Conservation (phyloP, 768 basidiomycete species). For the Auriscalpium orientale region DNA sequence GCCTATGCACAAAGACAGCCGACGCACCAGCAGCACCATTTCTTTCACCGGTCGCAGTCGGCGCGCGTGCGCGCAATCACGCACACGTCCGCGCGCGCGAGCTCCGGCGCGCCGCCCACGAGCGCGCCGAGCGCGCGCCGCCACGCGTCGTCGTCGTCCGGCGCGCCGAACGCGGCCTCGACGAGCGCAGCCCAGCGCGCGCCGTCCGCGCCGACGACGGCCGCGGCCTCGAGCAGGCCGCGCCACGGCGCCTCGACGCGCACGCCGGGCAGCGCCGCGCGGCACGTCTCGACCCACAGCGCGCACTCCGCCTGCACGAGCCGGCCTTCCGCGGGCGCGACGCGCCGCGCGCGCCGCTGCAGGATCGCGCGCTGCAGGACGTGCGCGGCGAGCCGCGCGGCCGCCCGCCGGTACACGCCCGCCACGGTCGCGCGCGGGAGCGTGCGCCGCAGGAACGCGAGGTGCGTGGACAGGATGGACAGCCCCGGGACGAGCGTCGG, state of each 20-base stretch:
- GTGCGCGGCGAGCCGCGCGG: slow-evolving; percentile 63
- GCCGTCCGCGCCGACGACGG: slow-evolving; percentile 56
- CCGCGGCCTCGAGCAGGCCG: slow-evolving; percentile 60
- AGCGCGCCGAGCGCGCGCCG: too few species aligned
- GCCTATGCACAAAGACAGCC: too few species aligned
- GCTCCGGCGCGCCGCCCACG: slow-evolving; percentile 48
- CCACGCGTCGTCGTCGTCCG: neutral
- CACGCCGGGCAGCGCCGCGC: slow-evolving; percentile 42
- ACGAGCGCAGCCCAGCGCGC: slow-evolving; percentile 41
- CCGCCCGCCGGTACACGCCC: slow-evolving; percentile 66
- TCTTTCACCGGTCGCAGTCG: slow-evolving; percentile 26
- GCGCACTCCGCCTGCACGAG: slow-evolving; percentile 64
- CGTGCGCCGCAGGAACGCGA: slow-evolving; percentile 56
- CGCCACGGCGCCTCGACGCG: slow-evolving; percentile 74
- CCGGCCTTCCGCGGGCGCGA: slow-evolving; percentile 53
- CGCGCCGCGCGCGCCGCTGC: slow-evolving; percentile 59
- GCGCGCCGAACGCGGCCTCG: slow-evolving; percentile 39
- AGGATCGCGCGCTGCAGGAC: slow-evolving; percentile 78
- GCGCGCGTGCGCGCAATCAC: slow-evolving; percentile 42
- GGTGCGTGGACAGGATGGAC: slow-evolving; percentile 72
- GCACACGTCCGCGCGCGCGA: slow-evolving; percentile 54
- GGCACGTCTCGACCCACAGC: slow-evolving; percentile 79
- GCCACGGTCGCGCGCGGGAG: slow-evolving; percentile 54
- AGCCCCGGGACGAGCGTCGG: slow-evolving; percentile 70
- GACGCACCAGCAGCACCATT: too few species aligned